Conservation (phyloP, 73 alveolate genomes). For the Paramecium tetraurelia region DNA sequence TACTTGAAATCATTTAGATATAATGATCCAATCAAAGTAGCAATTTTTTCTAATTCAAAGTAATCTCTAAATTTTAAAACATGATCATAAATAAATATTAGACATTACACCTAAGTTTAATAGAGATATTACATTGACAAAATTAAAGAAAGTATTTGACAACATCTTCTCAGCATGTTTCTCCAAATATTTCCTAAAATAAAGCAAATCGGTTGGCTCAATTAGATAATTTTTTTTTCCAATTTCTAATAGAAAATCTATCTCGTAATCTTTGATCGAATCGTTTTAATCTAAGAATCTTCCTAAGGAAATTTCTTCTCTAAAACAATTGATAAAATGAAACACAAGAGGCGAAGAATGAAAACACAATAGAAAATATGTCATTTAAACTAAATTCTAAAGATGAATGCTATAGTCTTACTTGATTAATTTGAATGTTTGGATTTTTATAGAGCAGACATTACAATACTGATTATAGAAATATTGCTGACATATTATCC, state of each 20-base stretch:
- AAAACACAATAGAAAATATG: not conserved
- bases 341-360: conserved; percentile 1
- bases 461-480: not conserved
- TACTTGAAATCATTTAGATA: not conserved
- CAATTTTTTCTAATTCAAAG: not conserved
- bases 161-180: not conserved
- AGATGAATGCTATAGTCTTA: not conserved
- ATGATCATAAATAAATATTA: conserved; percentile 14
- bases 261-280: not conserved
- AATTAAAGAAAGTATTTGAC: not conserved
- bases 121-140: not conserved
- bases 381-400: not conserved
- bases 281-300: not conserved
- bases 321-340: not conserved
- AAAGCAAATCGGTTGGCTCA: not conserved
- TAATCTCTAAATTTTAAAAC: not conserved
- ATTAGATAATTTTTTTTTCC: conserved; percentile 1
- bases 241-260: not conserved
- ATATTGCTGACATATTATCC: not conserved
- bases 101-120: not conserved
- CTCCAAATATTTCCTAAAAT: conserved; percentile 8
- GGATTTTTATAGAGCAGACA: not conserved
- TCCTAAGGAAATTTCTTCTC: not conserved
- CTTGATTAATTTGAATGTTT: not conserved
- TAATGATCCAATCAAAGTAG: not conserved